Evolutionary conservation across 805 yeast species (phyloP), one percentile per base, ranked within the genome.

Genomic region (Saturnispora besseyi): DNA sequence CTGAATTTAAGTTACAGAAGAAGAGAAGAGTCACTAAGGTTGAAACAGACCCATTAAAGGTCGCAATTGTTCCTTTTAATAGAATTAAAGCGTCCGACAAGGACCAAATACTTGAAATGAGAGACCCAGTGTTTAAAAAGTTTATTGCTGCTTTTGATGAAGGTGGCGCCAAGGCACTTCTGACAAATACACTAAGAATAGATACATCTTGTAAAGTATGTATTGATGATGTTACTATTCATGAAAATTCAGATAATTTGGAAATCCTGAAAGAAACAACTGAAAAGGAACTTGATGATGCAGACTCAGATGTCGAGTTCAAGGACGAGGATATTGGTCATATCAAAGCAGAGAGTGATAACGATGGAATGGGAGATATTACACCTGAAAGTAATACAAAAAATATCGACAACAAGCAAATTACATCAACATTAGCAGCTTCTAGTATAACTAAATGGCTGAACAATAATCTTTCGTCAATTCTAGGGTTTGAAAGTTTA

Each of bases 121-220:
- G 45, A 42, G 91, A 85, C 64, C 91, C 91, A 0, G 68, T 85
- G 29, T 85, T 85, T 63, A 83, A 82, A 56, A 82, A 81, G 59
- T 84, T 87, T 0, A 67, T 84, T 45, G 79, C 88, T 0, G 90
- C 84, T 47, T 84, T 84, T 57, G 93, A 85, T 62, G 91, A 84
- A 66, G 90, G 90, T 37, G 91, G 93, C 3, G 82, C 91, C 7
- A 84, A 82, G 59, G 78, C 86, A 52, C 67, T 85, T 45, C 64
- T 84, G 41, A 61, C 82, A 53, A 84, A 84, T 54, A 77, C 86
- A 0, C 70, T 84, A 42, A 71, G 53, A 53, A 69, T 80, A 13
- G 82, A 83, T 57, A 50, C 62, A 1, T 58, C 73, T 1, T 78
- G 80, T 0, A 65, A 83, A 57, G 80, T 84, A 3, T 77, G 82